Percentiles rank a stretch among this genome's conserved stretches.
Evolutionary conservation across 257 asterid species (phyloP).

Genomic region (Oldenlandia corymbosa): DNA sequence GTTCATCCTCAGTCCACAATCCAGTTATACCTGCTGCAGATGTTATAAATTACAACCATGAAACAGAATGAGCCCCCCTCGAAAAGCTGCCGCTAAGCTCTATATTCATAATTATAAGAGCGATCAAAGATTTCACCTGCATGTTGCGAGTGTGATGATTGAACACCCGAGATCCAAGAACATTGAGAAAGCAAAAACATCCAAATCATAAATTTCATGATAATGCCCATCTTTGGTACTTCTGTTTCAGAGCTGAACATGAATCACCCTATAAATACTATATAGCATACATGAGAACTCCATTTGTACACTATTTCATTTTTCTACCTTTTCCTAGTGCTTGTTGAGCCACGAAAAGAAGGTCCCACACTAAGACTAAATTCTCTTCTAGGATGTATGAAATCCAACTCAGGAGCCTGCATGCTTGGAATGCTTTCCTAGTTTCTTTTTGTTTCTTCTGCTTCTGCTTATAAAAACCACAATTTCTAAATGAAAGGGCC

Average conservation of each 20-base stretch:
- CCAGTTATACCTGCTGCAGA: constrained; percentile 12
- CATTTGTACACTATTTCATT: too few relatives aligned
- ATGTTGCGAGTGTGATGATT: background rate
- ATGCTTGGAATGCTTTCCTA: background rate
- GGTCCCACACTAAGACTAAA: background rate
- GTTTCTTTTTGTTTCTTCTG: constrained; percentile 8
- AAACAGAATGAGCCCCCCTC: background rate
- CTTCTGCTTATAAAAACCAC: constrained; percentile 13
- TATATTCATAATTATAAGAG: background rate
- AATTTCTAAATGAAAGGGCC: background rate
- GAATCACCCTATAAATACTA: background rate
- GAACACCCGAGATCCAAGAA: background rate
- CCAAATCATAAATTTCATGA: constrained; percentile 4
- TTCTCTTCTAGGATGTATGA: background rate
- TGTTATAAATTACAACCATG: background rate
- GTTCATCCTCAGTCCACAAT: constrained; percentile 5
- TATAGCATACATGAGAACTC: too few relatives aligned
- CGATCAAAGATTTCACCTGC: constrained; percentile 5
- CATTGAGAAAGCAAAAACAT: constrained; percentile 12
- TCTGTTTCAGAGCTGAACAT: background rate
- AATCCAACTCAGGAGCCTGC: background rate
- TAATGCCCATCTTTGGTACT: background rate
- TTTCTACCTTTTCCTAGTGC: background rate
- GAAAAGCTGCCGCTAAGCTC: background rate
- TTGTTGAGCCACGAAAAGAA: background rate